Evolutionary conservation across 2,329 filamentous ascomycete species (phyloP).

Genomic region (Biscogniauxia marginata): DNA sequence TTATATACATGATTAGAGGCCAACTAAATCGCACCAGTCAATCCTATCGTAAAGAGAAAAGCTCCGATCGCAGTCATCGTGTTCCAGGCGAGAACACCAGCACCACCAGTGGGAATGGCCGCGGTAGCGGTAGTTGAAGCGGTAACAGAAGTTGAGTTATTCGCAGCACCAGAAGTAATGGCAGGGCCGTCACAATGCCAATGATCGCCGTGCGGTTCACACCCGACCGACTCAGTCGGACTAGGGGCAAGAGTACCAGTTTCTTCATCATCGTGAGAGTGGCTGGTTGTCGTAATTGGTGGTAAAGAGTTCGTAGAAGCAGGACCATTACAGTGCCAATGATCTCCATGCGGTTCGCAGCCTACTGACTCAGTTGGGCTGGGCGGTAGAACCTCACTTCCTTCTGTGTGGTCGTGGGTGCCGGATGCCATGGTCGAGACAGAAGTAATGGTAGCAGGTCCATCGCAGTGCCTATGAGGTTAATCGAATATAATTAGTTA

Average conservation of each 20-base stretch:
- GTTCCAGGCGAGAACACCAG: neutral
- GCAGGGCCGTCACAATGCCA: conserved; percentile 31
- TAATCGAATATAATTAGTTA: neutral
- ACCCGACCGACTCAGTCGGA: conserved; percentile 37
- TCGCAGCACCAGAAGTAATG: neutral
- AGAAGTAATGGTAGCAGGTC: conserved; percentile 5
- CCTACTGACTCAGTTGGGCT: conserved; percentile 32
- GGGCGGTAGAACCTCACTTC: neutral
- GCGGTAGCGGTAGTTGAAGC: neutral
- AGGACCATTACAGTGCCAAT: conserved; percentile 30
- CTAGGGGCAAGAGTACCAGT: conserved; percentile 29
- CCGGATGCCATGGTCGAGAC: neutral
- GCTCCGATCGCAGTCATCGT: neutral
- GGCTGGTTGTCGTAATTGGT: conserved; percentile 1
- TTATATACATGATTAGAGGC: neutral
- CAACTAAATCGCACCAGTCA: neutral
- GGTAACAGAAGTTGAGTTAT: neutral
- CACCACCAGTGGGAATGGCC: neutral
- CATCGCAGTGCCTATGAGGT: conserved; percentile 14
- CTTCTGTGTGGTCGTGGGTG: conserved; percentile 11
- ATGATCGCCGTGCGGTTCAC: conserved; percentile 40
- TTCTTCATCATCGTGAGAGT: conserved; percentile 13
- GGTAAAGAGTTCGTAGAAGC: conserved; percentile 7
- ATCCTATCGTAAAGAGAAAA: neutral
- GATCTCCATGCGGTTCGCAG: conserved; percentile 39